Evolutionary conservation across 2,329 filamentous ascomycete genomes (phyloP).

Genomic region (Xylaria arbuscula): DNA sequence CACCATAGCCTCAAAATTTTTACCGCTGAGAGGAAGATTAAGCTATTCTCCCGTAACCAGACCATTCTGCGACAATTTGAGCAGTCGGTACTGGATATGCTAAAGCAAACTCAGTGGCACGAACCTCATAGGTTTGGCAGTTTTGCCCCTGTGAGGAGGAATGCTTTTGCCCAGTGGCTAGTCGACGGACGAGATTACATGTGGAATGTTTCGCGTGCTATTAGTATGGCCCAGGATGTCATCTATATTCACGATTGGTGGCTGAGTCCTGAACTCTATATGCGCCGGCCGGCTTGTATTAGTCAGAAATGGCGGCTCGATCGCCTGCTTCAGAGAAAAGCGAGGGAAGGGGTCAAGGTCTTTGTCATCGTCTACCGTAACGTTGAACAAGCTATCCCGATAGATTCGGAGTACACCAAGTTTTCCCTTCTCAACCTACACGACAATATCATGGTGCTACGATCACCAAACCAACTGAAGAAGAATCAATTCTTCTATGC

Average conservation of each 20-base stretch:
- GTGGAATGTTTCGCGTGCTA: constrained; percentile 98
- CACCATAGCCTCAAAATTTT: constrained; percentile 90
- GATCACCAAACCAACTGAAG: constrained; percentile 96
- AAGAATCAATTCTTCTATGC: constrained; percentile 99
- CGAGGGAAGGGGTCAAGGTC: constrained; percentile 93
- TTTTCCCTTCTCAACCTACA: constrained; percentile 95
- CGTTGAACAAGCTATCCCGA: constrained; percentile 95
- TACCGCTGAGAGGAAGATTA: constrained; percentile 92
- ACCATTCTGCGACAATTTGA: constrained; percentile 91
- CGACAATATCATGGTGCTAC: constrained; percentile 94
- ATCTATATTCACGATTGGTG: constrained; percentile 99
- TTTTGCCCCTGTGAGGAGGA: constrained; percentile 88
- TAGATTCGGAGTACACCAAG: constrained; percentile 98
- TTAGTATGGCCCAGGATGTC: constrained; percentile 96
- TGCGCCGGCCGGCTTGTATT: constrained; percentile 92
- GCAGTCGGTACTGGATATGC: constrained; percentile 90
- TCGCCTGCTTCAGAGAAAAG: constrained; percentile 90
- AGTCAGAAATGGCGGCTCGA: constrained; percentile 98
- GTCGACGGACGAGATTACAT: constrained; percentile 98
- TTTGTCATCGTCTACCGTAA: constrained; percentile 99
- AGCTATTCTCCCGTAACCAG: constrained; percentile 90
- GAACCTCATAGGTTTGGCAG: constrained; percentile 88
- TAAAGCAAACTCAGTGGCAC: constrained; percentile 83
- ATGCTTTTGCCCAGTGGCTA: constrained; percentile 93
- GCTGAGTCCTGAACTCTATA: constrained; percentile 95